A percentile compares a stretch with the other conserved stretches of the same genome.
Conservation (phyloP, 305 asterid genomes). For the Fraxinus nigra region DNA sequence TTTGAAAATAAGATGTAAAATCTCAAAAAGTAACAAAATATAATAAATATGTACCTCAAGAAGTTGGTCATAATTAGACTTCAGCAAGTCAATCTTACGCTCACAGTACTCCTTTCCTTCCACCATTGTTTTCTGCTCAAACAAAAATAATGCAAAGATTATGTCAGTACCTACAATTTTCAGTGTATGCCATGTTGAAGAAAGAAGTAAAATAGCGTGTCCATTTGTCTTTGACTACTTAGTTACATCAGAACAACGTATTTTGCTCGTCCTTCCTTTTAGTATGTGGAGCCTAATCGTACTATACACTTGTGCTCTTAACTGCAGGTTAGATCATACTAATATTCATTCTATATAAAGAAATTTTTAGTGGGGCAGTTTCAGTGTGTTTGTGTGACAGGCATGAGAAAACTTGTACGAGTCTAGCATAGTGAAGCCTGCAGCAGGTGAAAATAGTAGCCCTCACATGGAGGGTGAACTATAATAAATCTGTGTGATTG, state of each 20-base stretch:
- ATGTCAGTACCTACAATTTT: neutral
- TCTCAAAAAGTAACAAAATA: neutral
- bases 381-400: neutral
- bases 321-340: neutral
- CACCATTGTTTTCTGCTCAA: slow-evolving; percentile 74
- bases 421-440: neutral
- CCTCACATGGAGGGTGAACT: neutral
- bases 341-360: neutral
- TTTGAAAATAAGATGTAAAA: neutral
- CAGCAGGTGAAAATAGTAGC: neutral
- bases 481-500: neutral
- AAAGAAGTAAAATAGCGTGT: neutral
- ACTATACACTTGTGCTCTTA: neutral
- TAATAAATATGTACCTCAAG: slow-evolving; percentile 63
- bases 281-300: neutral
- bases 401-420: neutral
- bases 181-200: slow-evolving; percentile 2
- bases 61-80: slow-evolving; percentile 92
- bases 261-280: neutral
- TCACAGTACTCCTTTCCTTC: slow-evolving; percentile 94
- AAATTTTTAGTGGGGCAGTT: neutral
- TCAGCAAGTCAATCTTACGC: slow-evolving; percentile 77
- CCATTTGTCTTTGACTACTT: neutral
- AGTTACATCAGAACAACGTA: neutral
- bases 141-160: slow-evolving; percentile 8